Conservation (phyloP, 73 alveolate species). For the Paramecium bursaria region DNA sequence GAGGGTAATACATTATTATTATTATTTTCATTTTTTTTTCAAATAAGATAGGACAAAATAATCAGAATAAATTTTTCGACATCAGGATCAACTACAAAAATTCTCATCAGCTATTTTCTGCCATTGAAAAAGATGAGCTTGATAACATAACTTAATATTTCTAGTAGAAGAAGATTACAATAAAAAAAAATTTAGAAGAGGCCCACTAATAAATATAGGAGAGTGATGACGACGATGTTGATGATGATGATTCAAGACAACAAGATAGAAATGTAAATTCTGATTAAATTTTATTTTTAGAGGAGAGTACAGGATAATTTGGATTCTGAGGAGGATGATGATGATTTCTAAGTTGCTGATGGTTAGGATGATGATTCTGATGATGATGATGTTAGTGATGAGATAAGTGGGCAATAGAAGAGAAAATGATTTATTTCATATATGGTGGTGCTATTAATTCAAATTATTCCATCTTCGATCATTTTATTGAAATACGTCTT, state of each 20-base stretch:
- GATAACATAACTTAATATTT: slow-evolving; percentile 31
- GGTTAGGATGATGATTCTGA: slow-evolving; percentile 21
- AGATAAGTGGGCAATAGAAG: too few species aligned
- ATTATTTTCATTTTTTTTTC: too few species aligned
- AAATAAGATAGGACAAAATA: slow-evolving; percentile 36
- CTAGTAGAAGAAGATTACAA: not conserved
- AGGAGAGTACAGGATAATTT: slow-evolving; percentile 3
- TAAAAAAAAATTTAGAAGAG: slow-evolving; percentile 15
- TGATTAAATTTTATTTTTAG: not conserved
- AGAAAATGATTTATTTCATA: too few species aligned
- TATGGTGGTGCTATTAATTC: too few species aligned
- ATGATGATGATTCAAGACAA: slow-evolving; percentile 18
- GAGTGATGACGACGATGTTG: not conserved
- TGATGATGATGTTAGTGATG: slow-evolving; percentile 1
- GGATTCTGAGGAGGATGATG: slow-evolving; percentile 55
- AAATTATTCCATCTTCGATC: too few species aligned
- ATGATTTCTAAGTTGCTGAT: slow-evolving; percentile 17
- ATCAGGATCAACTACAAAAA: not conserved
- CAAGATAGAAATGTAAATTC: not conserved
- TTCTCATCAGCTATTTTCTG: slow-evolving; percentile 12
- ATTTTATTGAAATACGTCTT: too few species aligned
- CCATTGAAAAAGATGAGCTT: slow-evolving; percentile 23
- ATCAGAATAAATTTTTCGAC: slow-evolving; percentile 22
- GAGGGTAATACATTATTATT: not conserved
- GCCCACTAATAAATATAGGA: not conserved